A percentile compares a stretch with the other conserved stretches of the same genome.
Conservation (phyloP, 2,329 filamentous ascomycete species). For the Leptographium flavum region DNA sequence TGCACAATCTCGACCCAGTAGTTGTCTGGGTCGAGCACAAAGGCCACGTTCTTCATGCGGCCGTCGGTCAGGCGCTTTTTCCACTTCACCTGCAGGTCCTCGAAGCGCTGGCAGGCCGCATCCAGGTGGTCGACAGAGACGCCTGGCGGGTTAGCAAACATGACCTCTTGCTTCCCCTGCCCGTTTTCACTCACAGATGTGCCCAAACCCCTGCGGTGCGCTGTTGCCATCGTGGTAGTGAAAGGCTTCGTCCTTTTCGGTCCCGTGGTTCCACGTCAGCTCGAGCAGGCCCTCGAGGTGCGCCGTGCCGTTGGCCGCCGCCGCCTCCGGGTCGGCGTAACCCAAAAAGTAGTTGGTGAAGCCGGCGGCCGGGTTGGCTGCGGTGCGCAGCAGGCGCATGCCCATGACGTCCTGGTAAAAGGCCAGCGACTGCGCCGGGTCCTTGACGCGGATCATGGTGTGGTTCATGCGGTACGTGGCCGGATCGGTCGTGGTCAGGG, state of each 20-base stretch:
- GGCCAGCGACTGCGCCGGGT: constrained; percentile 55
- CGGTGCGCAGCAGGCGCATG: constrained; percentile 67
- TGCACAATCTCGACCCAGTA: constrained; percentile 77
- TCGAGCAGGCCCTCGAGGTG: constrained; percentile 71
- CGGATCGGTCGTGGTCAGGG: constrained; percentile 56
- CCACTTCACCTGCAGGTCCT: constrained; percentile 69
- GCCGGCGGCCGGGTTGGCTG: constrained; percentile 51
- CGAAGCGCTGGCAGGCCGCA: constrained; percentile 74
- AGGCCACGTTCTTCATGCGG: constrained; percentile 85
- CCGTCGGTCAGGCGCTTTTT: constrained; percentile 93
- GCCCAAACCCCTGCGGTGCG: constrained; percentile 85
- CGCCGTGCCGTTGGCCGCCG: constrained; percentile 30
- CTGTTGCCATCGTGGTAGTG: constrained; percentile 87
- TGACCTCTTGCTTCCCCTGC: background rate
- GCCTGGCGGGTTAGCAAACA: constrained; percentile 26
- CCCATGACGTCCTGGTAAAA: constrained; percentile 81
- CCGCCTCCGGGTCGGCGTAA: constrained; percentile 49
- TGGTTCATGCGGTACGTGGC: constrained; percentile 72
- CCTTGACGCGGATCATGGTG: constrained; percentile 91
- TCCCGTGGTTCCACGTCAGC: constrained; percentile 72
- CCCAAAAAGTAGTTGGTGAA: constrained; percentile 93
- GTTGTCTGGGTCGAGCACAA: constrained; percentile 74
- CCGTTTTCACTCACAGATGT: constrained; percentile 53
- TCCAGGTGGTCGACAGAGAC: constrained; percentile 80
- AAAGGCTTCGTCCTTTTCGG: constrained; percentile 72